Evolutionary conservation across 2,329 filamentous ascomycete species (phyloP).

Genomic region (Exserohilum rostratum): DNA sequence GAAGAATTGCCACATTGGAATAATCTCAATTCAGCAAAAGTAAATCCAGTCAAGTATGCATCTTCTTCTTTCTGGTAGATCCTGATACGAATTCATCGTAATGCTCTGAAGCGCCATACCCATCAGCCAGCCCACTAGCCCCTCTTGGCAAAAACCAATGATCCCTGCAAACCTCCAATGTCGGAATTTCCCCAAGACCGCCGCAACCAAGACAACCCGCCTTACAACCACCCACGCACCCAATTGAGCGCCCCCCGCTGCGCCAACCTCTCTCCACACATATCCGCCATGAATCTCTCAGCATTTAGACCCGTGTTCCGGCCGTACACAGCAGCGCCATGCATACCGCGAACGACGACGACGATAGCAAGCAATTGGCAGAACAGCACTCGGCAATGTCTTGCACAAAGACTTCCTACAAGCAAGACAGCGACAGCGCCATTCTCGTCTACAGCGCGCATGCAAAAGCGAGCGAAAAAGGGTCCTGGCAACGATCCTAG

Average conservation of each 20-base stretch:
- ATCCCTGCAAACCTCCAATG: background rate
- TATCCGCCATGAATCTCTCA: conserved; percentile 36
- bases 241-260: too few species aligned
- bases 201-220: too few species aligned
- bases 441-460: conserved; percentile 40
- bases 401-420: conserved; percentile 2
- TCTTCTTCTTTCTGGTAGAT: too few species aligned
- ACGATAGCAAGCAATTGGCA: conserved; percentile 12
- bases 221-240: too few species aligned
- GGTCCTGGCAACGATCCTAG: conserved; percentile 33
- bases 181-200: conserved; percentile 1
- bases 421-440: conserved; percentile 15
- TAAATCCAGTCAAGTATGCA: too few species aligned
- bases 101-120: too few species aligned
- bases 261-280: too few species aligned
- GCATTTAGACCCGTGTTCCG: conserved; percentile 33
- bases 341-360: conserved; percentile 16
- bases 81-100: too few species aligned
- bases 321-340: conserved; percentile 14
- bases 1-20: too few species aligned
- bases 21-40: too few species aligned
- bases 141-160: conserved; percentile 6
- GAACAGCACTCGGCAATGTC: conserved; percentile 10
- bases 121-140: too few species aligned
- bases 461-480: conserved; percentile 37